phyloP scores from a whole-genome alignment of 2,329 filamentous ascomycete species.

The Aureobasidium sp. region DNA sequence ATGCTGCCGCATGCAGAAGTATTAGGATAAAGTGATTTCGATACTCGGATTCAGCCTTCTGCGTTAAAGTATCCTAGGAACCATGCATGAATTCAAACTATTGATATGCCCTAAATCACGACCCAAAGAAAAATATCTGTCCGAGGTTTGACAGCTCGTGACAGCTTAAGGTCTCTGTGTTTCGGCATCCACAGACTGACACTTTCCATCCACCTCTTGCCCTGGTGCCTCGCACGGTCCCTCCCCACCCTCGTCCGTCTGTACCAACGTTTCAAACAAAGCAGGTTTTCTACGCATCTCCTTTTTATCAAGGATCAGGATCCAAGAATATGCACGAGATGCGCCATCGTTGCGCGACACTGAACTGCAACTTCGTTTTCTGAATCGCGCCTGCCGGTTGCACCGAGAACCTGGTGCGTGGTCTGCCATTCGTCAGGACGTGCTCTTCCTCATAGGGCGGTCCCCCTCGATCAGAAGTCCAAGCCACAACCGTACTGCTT shows the following conservation, averaged over 20 bases:
- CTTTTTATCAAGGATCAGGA: neutral
- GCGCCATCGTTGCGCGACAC: constrained; percentile 7
- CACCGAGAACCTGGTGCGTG: constrained; percentile 2
- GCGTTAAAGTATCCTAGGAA: neutral
- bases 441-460: neutral
- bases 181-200: neutral
- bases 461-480: neutral
- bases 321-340: neutral
- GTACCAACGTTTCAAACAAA: constrained; percentile 13
- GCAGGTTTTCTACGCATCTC: neutral
- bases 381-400: neutral
- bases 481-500: constrained; percentile 6
- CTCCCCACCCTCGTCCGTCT: neutral
- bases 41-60: neutral
- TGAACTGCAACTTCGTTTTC: neutral
- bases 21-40: neutral
- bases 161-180: neutral
- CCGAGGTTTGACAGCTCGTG: neutral
- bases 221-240: constrained; percentile 3
- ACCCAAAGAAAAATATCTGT: neutral
- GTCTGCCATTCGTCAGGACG: neutral
- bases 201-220: neutral
- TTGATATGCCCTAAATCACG: neutral
- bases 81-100: neutral
- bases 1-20: neutral